Evolutionary conservation across 2,329 filamentous ascomycete genomes (phyloP).

Genomic region (Tolypocladium endophyticum): DNA sequence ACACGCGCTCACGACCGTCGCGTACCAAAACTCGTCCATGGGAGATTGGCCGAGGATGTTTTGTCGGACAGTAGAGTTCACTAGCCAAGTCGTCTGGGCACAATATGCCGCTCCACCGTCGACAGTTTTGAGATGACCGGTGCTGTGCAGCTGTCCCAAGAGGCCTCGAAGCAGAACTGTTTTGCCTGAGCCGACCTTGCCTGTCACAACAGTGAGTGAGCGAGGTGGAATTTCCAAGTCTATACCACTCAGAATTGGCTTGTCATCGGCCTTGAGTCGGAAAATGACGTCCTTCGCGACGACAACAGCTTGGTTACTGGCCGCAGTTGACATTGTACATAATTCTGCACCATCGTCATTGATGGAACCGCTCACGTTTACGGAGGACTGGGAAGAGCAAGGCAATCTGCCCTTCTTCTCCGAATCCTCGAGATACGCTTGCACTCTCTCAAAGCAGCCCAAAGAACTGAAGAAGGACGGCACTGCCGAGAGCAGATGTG

Average conservation of each 20-base stretch:
- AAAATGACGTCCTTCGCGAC: not conserved
- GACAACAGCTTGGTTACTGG: not conserved
- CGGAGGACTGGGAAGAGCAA: not conserved
- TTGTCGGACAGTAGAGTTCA: slow-evolving; percentile 4
- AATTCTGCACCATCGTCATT: not conserved
- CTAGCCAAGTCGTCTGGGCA: slow-evolving; percentile 8
- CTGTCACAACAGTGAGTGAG: slow-evolving; percentile 6
- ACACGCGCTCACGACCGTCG: slow-evolving; percentile 3
- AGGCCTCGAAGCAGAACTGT: slow-evolving; percentile 5
- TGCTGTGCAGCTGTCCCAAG: slow-evolving; percentile 5
- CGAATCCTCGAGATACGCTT: slow-evolving; percentile 1
- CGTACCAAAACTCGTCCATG: slow-evolving; percentile 7
- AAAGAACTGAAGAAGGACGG: slow-evolving; percentile 11
- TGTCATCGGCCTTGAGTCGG: not conserved
- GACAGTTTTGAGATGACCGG: not conserved
- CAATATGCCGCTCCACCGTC: slow-evolving; percentile 6
- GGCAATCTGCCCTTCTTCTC: not conserved
- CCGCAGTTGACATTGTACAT: not conserved
- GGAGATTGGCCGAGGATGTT: slow-evolving; percentile 6
- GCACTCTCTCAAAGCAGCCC: slow-evolving; percentile 12
- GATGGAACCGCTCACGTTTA: not conserved
- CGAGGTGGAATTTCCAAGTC: slow-evolving; percentile 1
- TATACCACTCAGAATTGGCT: not conserved
- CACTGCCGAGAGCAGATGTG: slow-evolving; percentile 9
- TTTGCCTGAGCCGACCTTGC: slow-evolving; percentile 11